Evolutionary conservation across 2,329 filamentous ascomycete genomes (phyloP), one percentile per base, ranked within the genome.

Genomic region (Aspergillus fumigatus): DNA sequence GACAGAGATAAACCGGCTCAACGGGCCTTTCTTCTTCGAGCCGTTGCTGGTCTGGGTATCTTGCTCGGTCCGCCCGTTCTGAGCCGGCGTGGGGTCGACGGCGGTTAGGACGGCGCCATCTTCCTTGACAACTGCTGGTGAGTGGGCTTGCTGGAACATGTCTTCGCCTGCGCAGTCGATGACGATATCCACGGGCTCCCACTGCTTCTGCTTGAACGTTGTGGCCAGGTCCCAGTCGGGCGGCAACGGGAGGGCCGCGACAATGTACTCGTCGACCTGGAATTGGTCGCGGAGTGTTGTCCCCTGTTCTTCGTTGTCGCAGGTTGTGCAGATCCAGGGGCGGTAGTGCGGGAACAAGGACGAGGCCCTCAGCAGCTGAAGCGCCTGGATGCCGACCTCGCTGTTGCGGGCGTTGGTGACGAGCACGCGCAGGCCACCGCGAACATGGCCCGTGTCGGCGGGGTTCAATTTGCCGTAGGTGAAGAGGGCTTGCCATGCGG

Each of bases 401-500:
- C 66, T 71, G n/a, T 64, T 66, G 21, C 65, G 63, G 2, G 72
- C 70, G 49, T 75, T 75, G 25, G 72, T 72, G 17, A 77, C 65
- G 4, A 77, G 67, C 4, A 77, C 63, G 29, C 75, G 69, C 50
- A 73, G 59, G 21, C 43, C 45, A 29, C 45, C 51, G 54, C 59
- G 48, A 17, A 55, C 50, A 50, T 60, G 53, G 29, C 55, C 57
- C 10, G 43, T 51, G 38, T 60, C 52, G 43, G 53, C 62, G n/a
- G 65, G 63, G 52, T 73, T 66, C 47, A 77, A 60, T 2, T 63
- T 64, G 5, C 68, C 72, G 57, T 75, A 68, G 14, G 57, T 63
- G 57, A 76, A 77, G 27, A 77, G 62, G 3, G 72, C 73, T 62
- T 77, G 73, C 72, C 74, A 78, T 9, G 73, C 76, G 29, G 73